Evolutionary conservation across 2,329 filamentous ascomycete genomes (phyloP).

Genomic region (Coniochaeta sp.): DNA sequence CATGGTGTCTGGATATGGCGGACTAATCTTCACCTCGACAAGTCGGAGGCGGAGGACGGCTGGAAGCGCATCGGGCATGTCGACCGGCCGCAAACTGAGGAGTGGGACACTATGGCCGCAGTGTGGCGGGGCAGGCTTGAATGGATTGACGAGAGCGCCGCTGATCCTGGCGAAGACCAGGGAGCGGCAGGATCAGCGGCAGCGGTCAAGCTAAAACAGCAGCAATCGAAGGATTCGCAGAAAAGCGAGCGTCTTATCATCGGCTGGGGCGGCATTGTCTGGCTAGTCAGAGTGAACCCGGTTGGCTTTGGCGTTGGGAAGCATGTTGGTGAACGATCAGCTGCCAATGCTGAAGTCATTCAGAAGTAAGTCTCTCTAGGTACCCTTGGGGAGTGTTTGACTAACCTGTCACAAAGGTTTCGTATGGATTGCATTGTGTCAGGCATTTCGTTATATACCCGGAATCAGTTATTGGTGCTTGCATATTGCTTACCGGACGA

Average conservation of each 20-base stretch:
- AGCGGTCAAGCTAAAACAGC: constrained; percentile 38
- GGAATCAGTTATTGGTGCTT: constrained; percentile 81
- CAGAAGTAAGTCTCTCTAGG: constrained; percentile 63
- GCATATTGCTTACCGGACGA: constrained; percentile 76
- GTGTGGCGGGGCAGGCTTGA: constrained; percentile 90
- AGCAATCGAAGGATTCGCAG: constrained; percentile 37
- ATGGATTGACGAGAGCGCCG: constrained; percentile 79
- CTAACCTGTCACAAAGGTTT: constrained; percentile 48
- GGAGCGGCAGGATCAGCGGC: constrained; percentile 31
- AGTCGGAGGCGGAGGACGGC: constrained; percentile 67
- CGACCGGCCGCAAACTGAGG: constrained; percentile 74
- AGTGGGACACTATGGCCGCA: constrained; percentile 93
- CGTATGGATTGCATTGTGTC: constrained; percentile 97
- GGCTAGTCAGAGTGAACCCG: constrained; percentile 87
- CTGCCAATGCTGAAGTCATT: constrained; percentile 80
- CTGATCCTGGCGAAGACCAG: constrained; percentile 64
- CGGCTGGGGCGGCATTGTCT: constrained; percentile 93
- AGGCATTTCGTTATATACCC: constrained; percentile 92
- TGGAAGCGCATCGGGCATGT: constrained; percentile 95
- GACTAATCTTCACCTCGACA: constrained; percentile 74
- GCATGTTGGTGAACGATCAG: constrained; percentile 59
- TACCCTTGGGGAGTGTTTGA: background rate
- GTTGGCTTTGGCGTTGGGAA: constrained; percentile 61
- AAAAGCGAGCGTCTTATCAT: constrained; percentile 74
- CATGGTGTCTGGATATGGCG: constrained; percentile 98